Conservation (phyloP, 495 filamentous ascomycete genomes). For the Pseudoneurospora amorphoporcata region DNA sequence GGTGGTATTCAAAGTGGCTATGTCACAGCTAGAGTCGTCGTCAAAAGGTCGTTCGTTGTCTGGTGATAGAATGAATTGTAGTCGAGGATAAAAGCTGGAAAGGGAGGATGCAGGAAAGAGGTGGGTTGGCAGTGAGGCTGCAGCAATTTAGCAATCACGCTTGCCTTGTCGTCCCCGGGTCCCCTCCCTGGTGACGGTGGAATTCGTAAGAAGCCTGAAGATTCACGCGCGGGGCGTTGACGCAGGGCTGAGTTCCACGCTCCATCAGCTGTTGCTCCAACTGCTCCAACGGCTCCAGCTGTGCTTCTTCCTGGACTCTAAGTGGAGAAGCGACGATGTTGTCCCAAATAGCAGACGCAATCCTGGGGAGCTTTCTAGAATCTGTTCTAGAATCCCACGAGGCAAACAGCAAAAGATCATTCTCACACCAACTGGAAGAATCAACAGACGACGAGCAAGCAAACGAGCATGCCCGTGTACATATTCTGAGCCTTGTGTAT, state of each 20-base stretch:
- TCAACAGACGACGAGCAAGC: neutral
- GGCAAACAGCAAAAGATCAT: neutral
- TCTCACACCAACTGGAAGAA: neutral
- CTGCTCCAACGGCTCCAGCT: neutral
- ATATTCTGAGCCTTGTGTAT: neutral
- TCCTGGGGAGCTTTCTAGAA: neutral
- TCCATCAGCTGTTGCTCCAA: neutral
- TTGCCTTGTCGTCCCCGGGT: slow-evolving; percentile 5
- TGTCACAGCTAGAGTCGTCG: neutral
- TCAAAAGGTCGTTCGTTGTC: neutral
- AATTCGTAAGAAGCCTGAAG: slow-evolving; percentile 30
- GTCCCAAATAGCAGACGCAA: neutral
- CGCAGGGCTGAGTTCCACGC: slow-evolving; percentile 6
- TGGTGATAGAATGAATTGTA: neutral
- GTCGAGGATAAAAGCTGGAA: neutral
- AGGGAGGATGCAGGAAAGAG: neutral
- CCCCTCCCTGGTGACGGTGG: slow-evolving; percentile 13
- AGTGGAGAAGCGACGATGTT: neutral
- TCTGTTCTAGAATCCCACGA: neutral
- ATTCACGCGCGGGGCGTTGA: slow-evolving; percentile 9
- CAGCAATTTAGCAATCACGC: slow-evolving; percentile 5
- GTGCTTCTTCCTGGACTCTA: neutral
- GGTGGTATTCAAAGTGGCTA: neutral
- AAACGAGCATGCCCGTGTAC: neutral
- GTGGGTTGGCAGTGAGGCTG: slow-evolving; percentile 17